Conservation (phyloP, 331 rosid genomes). For the Acacia concinna region DNA sequence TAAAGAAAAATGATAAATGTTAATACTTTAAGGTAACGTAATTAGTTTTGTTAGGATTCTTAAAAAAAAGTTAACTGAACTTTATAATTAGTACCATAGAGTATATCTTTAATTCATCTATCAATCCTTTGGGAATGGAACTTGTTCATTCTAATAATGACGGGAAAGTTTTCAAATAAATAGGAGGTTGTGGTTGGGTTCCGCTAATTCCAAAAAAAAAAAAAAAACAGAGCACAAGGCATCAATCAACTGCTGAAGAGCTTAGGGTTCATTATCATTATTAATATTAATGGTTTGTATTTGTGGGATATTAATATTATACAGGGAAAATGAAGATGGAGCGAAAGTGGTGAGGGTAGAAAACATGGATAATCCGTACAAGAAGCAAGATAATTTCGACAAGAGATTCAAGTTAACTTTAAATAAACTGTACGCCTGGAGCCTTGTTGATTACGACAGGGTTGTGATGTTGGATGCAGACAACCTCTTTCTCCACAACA, state of each 20-base stretch:
- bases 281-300: neutral
- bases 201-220: too few species aligned
- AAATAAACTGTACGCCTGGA: conserved; percentile 84
- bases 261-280: neutral
- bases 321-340: conserved; percentile 74
- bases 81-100: too few species aligned
- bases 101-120: too few species aligned
- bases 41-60: too few species aligned
- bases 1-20: too few species aligned
- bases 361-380: conserved; percentile 75
- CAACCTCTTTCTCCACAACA: conserved; percentile 68
- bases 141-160: too few species aligned
- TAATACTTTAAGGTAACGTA: too few species aligned
- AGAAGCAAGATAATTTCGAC: conserved; percentile 58
- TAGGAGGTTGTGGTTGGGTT: too few species aligned
- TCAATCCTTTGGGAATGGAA: too few species aligned
- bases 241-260: neutral
- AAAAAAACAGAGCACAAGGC: neutral
- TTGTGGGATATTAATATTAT: neutral
- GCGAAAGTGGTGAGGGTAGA: conserved; percentile 79
- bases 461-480: conserved; percentile 84
- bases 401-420: conserved; percentile 62
- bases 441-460: conserved; percentile 68
- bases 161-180: too few species aligned
- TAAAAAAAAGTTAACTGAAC: too few species aligned